Evolutionary conservation across 805 yeast genomes (phyloP).

Genomic region (Candida yuanshanica): DNA sequence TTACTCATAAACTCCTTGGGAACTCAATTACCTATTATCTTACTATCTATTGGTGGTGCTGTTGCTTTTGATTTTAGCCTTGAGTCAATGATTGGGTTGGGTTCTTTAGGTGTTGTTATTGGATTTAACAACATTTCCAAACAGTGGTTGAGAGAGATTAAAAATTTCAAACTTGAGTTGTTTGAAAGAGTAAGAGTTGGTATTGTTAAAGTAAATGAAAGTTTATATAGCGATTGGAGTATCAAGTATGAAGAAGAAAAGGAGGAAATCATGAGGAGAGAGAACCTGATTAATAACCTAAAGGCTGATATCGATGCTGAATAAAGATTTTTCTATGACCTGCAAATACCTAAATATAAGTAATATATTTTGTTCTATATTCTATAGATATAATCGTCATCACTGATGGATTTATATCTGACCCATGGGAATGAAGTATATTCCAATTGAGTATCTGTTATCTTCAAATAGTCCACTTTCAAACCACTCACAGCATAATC

Average conservation of each 20-base stretch:
- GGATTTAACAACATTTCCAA: slow-evolving; percentile 29
- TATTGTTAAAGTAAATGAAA: slow-evolving; percentile 15
- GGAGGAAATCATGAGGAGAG: slow-evolving; percentile 3
- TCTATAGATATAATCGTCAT: slow-evolving; percentile 30
- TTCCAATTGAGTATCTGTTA: slow-evolving; percentile 50
- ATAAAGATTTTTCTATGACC: neutral
- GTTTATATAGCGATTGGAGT: slow-evolving; percentile 18
- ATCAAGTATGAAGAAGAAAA: slow-evolving; percentile 16
- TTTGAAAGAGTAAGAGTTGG: slow-evolving; percentile 21
- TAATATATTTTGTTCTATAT: slow-evolving; percentile 3
- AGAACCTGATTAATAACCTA: slow-evolving; percentile 2
- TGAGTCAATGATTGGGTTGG: slow-evolving; percentile 29
- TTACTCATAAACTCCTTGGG: slow-evolving; percentile 25
- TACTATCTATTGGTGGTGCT: slow-evolving; percentile 23
- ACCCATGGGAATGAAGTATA: slow-evolving; percentile 81
- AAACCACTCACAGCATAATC: slow-evolving; percentile 61
- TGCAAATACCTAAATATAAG: neutral
- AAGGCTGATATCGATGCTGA: neutral
- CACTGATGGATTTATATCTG: slow-evolving; percentile 43
- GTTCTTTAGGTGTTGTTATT: slow-evolving; percentile 25
- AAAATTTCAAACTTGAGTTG: slow-evolving; percentile 18
- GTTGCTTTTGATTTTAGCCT: slow-evolving; percentile 24
- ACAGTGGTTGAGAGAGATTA: slow-evolving; percentile 23
- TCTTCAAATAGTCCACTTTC: slow-evolving; percentile 59
- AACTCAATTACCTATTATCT: slow-evolving; percentile 27